Base-by-base conservation (phyloP, 2,329 filamentous ascomycete species). In the Fusarium sterilihyphosum region DNA sequence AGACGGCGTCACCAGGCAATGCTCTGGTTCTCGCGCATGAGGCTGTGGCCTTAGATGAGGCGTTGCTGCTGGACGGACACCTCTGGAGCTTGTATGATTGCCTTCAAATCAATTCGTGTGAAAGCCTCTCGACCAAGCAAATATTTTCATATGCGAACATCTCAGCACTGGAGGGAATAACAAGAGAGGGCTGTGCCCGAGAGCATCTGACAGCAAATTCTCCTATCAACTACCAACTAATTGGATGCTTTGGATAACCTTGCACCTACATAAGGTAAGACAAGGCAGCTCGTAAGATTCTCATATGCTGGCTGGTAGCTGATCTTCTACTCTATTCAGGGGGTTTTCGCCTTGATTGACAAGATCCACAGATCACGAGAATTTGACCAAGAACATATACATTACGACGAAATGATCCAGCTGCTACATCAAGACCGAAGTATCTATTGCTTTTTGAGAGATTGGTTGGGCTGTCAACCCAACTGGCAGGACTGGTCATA, bases 21-120 rank as follows among this genome's bases (percentile, higher is more conserved):
- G 26, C 29, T 64, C n/a, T 76, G 70, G 73, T 14, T 74, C 10
- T 63, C 31, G 4, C 50, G 53, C 46, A n/a, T 68, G 16, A 53
- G 41, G 26, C 20, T 61, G 10, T 76, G 73, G 73, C 44, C 49
- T 57, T 35, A 63, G 33, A 37, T 63, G 35, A 52, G 35, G 9
- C 33, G 10, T 20, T 67, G 41, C 67, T 61, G 37, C 5, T 6
- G 41, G n/a, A 14, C 24, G 16, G 26, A 17, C 9, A 20, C 2
- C 33, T 31, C 35, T 16, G 26, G 35, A 50, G 12, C 24, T 26
- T 29, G 13, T 29, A 31, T 61, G 35, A 20, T n/a, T 26, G 20
- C 14, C 14, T 56, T n/a, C 14, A 29, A 41, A 18, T 29, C 24
- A 13, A 18, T 17, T 33, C 9, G 14, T 26, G 11, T 29, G 24